Percentiles rank a stretch among this genome's conserved stretches.
Conservation (phyloP, 2,329 filamentous ascomycete species). For the Tolypocladium sp. region DNA sequence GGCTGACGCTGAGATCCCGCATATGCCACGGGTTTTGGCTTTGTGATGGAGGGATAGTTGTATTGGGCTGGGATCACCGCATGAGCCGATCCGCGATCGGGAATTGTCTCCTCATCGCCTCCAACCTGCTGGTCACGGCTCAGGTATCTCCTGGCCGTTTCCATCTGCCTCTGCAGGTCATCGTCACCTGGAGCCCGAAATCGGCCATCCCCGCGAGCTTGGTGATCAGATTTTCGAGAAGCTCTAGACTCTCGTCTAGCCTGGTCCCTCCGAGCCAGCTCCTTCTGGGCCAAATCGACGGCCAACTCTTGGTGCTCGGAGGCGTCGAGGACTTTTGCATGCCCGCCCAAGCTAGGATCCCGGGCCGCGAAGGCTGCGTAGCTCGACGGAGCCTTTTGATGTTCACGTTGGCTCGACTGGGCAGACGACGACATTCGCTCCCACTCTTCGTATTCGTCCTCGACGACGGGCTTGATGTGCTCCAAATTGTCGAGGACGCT, state of each 20-base stretch:
- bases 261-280: constrained; percentile 59
- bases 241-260: constrained; percentile 47
- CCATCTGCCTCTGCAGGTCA: constrained; percentile 42
- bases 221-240: constrained; percentile 16
- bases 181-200: constrained; percentile 24
- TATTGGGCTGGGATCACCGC: constrained; percentile 27
- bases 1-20: constrained; percentile 13
- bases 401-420: constrained; percentile 11
- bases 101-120: constrained; percentile 13
- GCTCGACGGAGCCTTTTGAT: constrained; percentile 14
- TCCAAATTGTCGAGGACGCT: constrained; percentile 64
- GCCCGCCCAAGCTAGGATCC: constrained; percentile 53
- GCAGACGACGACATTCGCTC: constrained; percentile 38
- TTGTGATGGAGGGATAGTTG: constrained; percentile 48
- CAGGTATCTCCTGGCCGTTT: constrained; percentile 38
- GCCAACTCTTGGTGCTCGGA: constrained; percentile 66
- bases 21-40: constrained; percentile 38
- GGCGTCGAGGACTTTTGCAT: constrained; percentile 55
- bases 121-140: constrained; percentile 17
- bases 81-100: constrained; percentile 11
- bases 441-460: constrained; percentile 62
- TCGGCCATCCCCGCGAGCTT: not conserved
- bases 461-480: constrained; percentile 68
- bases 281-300: constrained; percentile 64
- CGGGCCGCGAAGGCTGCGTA: constrained; percentile 40